Evolutionary conservation across 441 rosid genomes (phyloP).

Genomic region (Bruguiera hainesii): DNA sequence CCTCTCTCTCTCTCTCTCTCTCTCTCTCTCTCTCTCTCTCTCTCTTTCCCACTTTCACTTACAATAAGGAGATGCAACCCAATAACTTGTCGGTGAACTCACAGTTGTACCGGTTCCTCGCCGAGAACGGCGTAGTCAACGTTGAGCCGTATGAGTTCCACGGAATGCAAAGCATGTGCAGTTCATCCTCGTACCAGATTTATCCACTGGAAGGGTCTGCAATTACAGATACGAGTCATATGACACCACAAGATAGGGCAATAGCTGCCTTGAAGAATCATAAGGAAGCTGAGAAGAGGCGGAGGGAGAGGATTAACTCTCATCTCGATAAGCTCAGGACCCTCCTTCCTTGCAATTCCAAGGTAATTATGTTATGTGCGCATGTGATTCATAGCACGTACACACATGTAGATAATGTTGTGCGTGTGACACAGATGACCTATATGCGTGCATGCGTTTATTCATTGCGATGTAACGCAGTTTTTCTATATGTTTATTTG

Average conservation of each 20-base stretch:
- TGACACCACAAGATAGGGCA: conserved; percentile 77
- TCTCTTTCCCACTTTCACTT: too few relatives aligned
- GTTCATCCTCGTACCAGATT: conserved; percentile 42
- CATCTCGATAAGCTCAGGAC: conserved; percentile 86
- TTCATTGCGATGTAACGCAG: too few relatives aligned
- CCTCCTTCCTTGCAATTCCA: conserved; percentile 88
- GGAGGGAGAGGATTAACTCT: conserved; percentile 84
- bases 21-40: not conserved
- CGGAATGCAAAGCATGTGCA: conserved; percentile 56
- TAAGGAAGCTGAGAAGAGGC: conserved; percentile 90
- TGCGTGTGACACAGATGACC: too few relatives aligned
- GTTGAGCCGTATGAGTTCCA: conserved; percentile 33
- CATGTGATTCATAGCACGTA: not conserved
- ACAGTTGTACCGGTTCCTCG: conserved; percentile 48
- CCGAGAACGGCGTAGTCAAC: conserved; percentile 39
- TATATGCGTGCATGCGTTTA: too few relatives aligned
- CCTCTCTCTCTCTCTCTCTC: not conserved
- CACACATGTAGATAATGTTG: too few relatives aligned
- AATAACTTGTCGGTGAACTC: conserved; percentile 37
- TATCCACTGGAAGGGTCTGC: conserved; percentile 55
- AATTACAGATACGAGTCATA: conserved; percentile 34
- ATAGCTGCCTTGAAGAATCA: conserved; percentile 81
- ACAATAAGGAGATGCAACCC: conserved; percentile 15
- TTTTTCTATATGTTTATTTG: too few relatives aligned
- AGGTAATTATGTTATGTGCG: conserved; percentile 39